Evolutionary conservation across 1,139 yeast species (phyloP).

Genomic region (Nadsonia commutata): DNA sequence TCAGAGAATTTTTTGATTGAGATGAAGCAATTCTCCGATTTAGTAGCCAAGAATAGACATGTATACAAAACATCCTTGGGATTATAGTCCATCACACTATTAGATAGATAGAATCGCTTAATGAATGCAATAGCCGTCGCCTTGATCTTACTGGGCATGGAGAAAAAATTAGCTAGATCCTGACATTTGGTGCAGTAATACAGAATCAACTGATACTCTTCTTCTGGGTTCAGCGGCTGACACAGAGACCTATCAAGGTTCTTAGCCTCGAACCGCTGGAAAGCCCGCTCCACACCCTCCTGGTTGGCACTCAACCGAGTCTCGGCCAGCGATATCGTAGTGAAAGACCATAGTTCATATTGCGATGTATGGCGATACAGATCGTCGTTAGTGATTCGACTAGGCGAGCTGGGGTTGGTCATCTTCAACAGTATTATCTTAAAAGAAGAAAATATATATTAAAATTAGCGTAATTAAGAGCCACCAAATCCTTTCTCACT

Average conservation of each 20-base stretch:
- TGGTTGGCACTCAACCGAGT: slow-evolving; percentile 12
- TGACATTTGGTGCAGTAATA: slow-evolving; percentile 62
- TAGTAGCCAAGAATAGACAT: slow-evolving; percentile 81
- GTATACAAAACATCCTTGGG: slow-evolving; percentile 74
- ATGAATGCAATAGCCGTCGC: slow-evolving; percentile 82
- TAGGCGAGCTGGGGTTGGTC: slow-evolving; percentile 1
- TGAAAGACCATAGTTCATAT: slow-evolving; percentile 73
- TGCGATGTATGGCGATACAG: slow-evolving; percentile 78
- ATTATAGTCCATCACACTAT: slow-evolving; percentile 74
- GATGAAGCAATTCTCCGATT: slow-evolving; percentile 80
- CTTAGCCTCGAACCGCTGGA: slow-evolving; percentile 23
- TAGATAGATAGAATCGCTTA: slow-evolving; percentile 61
- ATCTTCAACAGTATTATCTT: not conserved
- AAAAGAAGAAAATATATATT: no score
- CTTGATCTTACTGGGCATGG: slow-evolving; percentile 49
- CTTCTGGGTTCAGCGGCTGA: slow-evolving; percentile 37
- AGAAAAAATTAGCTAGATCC: slow-evolving; percentile 40
- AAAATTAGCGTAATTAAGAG: no score
- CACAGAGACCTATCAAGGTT: slow-evolving; percentile 11
- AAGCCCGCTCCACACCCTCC: slow-evolving; percentile 19
- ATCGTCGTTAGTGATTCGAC: slow-evolving; percentile 46
- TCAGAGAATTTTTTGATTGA: slow-evolving; percentile 70
- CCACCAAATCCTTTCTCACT: no score
- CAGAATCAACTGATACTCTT: slow-evolving; percentile 51
- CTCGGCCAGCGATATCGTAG: slow-evolving; percentile 31